Base-by-base conservation (phyloP, 371 early-diverging fungal species). In the Entomophthora muscae region DNA sequence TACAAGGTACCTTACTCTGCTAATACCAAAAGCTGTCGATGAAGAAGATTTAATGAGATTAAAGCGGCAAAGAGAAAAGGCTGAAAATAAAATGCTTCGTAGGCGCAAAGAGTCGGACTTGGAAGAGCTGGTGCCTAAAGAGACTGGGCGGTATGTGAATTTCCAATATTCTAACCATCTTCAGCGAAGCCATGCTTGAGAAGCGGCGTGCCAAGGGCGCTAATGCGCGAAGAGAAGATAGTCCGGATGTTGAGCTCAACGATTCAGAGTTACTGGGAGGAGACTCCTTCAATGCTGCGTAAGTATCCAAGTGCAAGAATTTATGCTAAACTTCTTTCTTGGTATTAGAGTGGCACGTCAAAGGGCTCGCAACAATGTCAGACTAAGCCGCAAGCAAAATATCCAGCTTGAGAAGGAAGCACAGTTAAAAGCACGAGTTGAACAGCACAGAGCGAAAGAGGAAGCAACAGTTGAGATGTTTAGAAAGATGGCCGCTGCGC, bases 101-200 rank as follows among this genome's bases (percentile, higher is more conserved):
- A 78, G 82, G 55, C 69, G 74, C 21, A 77, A 81, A 32, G 83
- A 89, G 59, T 76, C 73, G 0, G 78, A 78, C 29, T 66, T 90
- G 23, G 90, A 92, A 57, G 91, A 90, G 68, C 75, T 90, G 0
- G 88, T 80, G 3, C 93, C 93, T 7, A 87, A 81, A 63, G 83
- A 81, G 32, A 86, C 85, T 1, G 93, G 93, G 0, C 73, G 85
- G 54, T 73, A 68, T 26, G 66, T 53, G 3, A 12, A 1, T 33
- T 12, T 12, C 21, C 5, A 23, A 13, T 7, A 21, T 42, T 32
- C 1, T 17, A 52, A 33, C 32, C 59, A 51, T 59, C 10, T 58
- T 58, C 28, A 73, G 73, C 30, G 86, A 89, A 68, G 86, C 88
- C 0, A 73, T 76, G 68, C 32, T 86, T 7, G 84, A 83, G 21